Percentiles rank a stretch among this genome's conserved stretches.
These are phyloP conservation scores for Bruguiera sexangula DNA, from an alignment of 345 rosid species.

Conservation along the genomic window DNA sequence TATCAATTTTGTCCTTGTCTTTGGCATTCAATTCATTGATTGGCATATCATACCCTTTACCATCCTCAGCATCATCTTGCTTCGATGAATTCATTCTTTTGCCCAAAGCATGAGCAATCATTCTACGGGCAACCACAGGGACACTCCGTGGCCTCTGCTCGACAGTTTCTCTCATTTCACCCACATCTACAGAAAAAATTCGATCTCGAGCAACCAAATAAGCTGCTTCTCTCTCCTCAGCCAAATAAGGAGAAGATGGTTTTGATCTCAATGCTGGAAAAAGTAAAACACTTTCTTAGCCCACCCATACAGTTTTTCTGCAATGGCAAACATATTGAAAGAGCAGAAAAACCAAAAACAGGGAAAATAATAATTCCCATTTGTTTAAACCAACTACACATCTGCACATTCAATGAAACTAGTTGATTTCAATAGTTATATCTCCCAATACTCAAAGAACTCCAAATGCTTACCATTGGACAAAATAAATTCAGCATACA, in stretches of 20 bases:
- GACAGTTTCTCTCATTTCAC: conserved; percentile 32
- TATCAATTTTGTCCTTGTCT: conserved; percentile 22
- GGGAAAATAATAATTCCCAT: too few relatives aligned
- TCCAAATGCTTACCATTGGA: neutral
- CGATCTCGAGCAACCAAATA: conserved; percentile 63
- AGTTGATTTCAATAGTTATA: neutral
- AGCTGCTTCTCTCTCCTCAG: conserved; percentile 62
- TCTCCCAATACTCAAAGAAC: neutral
- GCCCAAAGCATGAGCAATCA: conserved; percentile 81
- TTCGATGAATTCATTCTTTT: conserved; percentile 26
- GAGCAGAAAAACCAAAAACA: too few relatives aligned
- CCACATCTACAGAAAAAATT: conserved; percentile 46
- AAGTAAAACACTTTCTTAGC: conserved; percentile 9
- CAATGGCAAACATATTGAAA: too few relatives aligned
- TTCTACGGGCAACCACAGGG: conserved; percentile 63
- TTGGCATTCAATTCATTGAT: conserved; percentile 10
- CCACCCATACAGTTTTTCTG: neutral
- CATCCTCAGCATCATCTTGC: conserved; percentile 18
- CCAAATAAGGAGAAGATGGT: conserved; percentile 32
- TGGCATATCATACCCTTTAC: conserved; percentile 17
- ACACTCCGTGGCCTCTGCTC: conserved; percentile 40
- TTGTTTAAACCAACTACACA: too few relatives aligned
- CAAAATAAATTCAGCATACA: too few relatives aligned
- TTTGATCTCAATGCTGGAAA: conserved; percentile 33
- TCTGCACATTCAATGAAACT: neutral